These are phyloP conservation scores for Polychaeton citri DNA, from an alignment of 2,329 filamentous ascomycete species.

Conservation along the genomic window DNA sequence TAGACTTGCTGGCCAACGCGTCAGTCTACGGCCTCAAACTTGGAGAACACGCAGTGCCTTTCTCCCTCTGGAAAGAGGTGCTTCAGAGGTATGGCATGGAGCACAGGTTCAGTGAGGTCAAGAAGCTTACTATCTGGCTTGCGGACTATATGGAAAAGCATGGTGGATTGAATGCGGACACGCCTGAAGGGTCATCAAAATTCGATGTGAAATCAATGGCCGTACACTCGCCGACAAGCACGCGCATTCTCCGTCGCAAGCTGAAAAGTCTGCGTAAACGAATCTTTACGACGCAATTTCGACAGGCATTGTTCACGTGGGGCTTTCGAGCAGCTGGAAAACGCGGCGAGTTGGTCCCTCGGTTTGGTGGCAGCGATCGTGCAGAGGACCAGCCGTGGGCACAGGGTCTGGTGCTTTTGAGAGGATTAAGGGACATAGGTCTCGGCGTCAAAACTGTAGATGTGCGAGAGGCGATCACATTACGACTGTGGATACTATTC, in stretches of 20 bases:
- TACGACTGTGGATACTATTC: constrained; percentile 22
- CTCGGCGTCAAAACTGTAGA: background rate
- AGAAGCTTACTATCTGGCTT: constrained; percentile 40
- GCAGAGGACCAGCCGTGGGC: constrained; percentile 12
- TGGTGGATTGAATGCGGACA: background rate
- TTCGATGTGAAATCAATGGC: background rate
- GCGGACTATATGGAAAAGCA: background rate
- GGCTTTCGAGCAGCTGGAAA: constrained; percentile 14
- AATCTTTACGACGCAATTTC: constrained; percentile 15
- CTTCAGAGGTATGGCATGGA: constrained; percentile 47
- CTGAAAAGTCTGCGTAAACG: constrained; percentile 1
- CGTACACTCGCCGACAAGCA: background rate
- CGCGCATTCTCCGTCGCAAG: background rate
- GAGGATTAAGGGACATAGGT: constrained; percentile 7
- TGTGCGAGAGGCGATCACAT: constrained; percentile 12
- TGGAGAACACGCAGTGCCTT: constrained; percentile 26
- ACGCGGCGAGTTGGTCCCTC: constrained; percentile 4
- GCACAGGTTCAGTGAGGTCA: constrained; percentile 37
- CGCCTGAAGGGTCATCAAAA: background rate
- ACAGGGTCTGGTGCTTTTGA: constrained; percentile 17
- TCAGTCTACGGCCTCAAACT: constrained; percentile 24
- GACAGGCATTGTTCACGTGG: constrained; percentile 21
- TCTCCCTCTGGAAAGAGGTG: constrained; percentile 42
- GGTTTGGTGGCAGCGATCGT: background rate
- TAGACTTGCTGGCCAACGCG: constrained; percentile 31